A percentile compares a stretch with the other conserved stretches of the same genome.
phyloP scores from a whole-genome alignment of 2,329 filamentous ascomycete genomes.

The Hypomyces rosellus region DNA sequence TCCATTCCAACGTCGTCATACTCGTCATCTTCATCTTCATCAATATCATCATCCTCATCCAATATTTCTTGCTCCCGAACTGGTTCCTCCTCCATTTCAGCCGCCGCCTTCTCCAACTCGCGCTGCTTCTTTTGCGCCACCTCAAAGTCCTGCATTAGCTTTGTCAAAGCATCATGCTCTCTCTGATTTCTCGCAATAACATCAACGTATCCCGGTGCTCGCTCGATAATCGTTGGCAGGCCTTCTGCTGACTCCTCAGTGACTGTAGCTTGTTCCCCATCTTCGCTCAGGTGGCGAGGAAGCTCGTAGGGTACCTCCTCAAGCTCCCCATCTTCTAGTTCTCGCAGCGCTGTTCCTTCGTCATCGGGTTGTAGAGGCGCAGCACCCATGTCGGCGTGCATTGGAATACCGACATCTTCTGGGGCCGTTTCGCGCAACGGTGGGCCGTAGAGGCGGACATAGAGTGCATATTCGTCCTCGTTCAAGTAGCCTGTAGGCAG shows the following conservation, averaged over 20 bases:
- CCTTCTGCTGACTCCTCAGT: slow-evolving; percentile 12
- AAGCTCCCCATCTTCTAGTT: slow-evolving; percentile 49
- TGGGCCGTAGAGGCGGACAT: slow-evolving; percentile 74
- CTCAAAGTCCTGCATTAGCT: slow-evolving; percentile 53
- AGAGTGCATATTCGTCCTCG: slow-evolving; percentile 65
- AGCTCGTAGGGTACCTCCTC: slow-evolving; percentile 54
- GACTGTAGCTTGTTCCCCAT: neutral
- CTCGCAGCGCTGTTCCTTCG: slow-evolving; percentile 45
- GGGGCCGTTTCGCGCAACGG: slow-evolving; percentile 57
- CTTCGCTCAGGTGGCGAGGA: slow-evolving; percentile 10
- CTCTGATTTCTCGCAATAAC: slow-evolving; percentile 46
- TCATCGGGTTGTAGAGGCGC: slow-evolving; percentile 17
- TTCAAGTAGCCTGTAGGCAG: slow-evolving; percentile 67
- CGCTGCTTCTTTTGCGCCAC: slow-evolving; percentile 31
- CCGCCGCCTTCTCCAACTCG: slow-evolving; percentile 6
- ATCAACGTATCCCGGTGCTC: slow-evolving; percentile 35
- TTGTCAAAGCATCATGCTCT: slow-evolving; percentile 49
- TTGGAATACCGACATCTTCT: slow-evolving; percentile 51
- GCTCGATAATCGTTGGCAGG: slow-evolving; percentile 22
- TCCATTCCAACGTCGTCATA: slow-evolving; percentile 16
- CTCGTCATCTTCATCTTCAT: slow-evolving; percentile 31
- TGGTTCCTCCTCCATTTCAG: slow-evolving; percentile 18
- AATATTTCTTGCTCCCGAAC: slow-evolving; percentile 14
- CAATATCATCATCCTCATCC: slow-evolving; percentile 23
- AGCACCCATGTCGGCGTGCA: slow-evolving; percentile 30